Percentiles rank a stretch among this genome's conserved stretches.
phyloP scores from a whole-genome alignment of 768 basidiomycete genomes.

The Leccinum longicurvipes region DNA sequence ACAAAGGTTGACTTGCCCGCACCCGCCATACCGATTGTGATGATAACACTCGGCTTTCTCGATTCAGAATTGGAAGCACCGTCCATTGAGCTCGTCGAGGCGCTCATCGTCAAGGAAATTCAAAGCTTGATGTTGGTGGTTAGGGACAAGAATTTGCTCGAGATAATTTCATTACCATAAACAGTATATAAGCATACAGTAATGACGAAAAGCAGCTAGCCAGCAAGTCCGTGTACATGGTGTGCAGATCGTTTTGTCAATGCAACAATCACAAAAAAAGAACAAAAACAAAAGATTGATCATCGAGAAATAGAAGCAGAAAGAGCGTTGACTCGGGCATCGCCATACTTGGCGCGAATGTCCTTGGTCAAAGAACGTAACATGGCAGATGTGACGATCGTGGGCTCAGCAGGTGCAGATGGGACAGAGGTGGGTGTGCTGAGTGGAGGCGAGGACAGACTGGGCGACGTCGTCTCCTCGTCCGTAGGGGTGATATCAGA shows the following conservation, averaged over 20 bases:
- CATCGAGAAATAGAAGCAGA: slow-evolving; percentile 10
- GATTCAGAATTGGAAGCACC: slow-evolving; percentile 3
- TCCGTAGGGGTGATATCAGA: slow-evolving; percentile 33
- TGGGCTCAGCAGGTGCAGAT: slow-evolving; percentile 29
- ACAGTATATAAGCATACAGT: background rate
- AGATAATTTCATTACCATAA: slow-evolving; percentile 18
- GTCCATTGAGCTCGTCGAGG: slow-evolving; percentile 10
- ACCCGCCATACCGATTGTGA: slow-evolving; percentile 95
- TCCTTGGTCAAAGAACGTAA: slow-evolving; percentile 40
- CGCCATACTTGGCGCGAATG: slow-evolving; percentile 31
- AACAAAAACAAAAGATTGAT: background rate
- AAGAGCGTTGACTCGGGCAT: background rate
- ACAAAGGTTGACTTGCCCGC: slow-evolving; percentile 98
- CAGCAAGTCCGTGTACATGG: slow-evolving; percentile 11
- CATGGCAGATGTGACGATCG: slow-evolving; percentile 61
- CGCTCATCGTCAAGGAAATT: slow-evolving; percentile 16
- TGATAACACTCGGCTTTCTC: slow-evolving; percentile 73
- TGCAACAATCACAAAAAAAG: background rate
- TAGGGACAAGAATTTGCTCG: background rate
- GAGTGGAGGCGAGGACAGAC: slow-evolving; percentile 41
- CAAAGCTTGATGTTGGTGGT: background rate
- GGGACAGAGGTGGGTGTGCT: slow-evolving; percentile 44
- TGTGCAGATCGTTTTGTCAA: background rate
- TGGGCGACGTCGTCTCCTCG: slow-evolving; percentile 26
- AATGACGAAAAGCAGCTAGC: no score